Evolutionary conservation across 345 rosid species (phyloP).

Genomic region (Citrus sp.): DNA sequence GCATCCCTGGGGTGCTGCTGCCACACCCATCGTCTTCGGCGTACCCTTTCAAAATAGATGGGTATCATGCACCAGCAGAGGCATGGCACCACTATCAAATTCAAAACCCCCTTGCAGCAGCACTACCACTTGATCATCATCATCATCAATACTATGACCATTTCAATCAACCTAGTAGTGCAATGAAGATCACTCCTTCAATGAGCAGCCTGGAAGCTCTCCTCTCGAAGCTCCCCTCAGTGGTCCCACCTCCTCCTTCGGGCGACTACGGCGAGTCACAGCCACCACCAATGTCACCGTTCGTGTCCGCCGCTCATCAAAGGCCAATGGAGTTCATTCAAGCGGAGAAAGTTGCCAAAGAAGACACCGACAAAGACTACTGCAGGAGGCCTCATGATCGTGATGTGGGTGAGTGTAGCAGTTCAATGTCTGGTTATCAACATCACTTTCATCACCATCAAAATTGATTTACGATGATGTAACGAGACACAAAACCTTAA

Average conservation of each 20-base stretch:
- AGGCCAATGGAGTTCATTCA: slow-evolving; percentile 23
- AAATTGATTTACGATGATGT: slow-evolving; percentile 7
- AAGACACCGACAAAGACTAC: slow-evolving; percentile 39
- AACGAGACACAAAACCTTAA: no score
- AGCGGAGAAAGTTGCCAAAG: slow-evolving; percentile 39
- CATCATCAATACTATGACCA: slow-evolving; percentile 28
- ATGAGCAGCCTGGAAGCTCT: slow-evolving; percentile 98
- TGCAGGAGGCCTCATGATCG: background rate
- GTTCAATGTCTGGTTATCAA: slow-evolving; percentile 35
- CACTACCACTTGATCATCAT: slow-evolving; percentile 20
- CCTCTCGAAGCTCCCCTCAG: slow-evolving; percentile 95
- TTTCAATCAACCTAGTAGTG: slow-evolving; percentile 27
- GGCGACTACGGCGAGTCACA: slow-evolving; percentile 27
- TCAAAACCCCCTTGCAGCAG: slow-evolving; percentile 35
- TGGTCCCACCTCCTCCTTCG: slow-evolving; percentile 47
- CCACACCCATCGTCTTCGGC: slow-evolving; percentile 91
- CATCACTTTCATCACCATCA: slow-evolving; percentile 33
- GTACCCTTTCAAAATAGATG: slow-evolving; percentile 48
- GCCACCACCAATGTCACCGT: slow-evolving; percentile 14
- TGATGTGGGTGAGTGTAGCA: slow-evolving; percentile 43
- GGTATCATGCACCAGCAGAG: slow-evolving; percentile 40
- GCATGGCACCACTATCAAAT: slow-evolving; percentile 41
- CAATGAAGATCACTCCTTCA: slow-evolving; percentile 71
- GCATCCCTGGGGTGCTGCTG: slow-evolving; percentile 87
- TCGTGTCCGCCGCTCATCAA: slow-evolving; percentile 12